Evolutionary conservation across 805 yeast species (phyloP).

Genomic region (Metschnikowia dekortorum): DNA sequence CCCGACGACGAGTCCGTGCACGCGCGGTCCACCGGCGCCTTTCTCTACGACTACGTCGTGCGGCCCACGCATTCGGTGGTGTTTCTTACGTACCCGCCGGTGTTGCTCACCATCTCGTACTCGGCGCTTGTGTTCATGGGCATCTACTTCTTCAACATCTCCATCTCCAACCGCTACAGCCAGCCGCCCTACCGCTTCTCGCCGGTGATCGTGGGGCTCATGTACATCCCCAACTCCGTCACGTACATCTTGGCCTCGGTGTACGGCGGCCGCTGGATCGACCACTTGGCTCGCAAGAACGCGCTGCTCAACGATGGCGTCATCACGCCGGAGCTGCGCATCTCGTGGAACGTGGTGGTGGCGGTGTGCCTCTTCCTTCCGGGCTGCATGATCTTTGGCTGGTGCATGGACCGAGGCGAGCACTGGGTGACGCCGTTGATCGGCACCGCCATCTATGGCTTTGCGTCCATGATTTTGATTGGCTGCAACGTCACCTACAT

Average conservation of each 20-base stretch:
- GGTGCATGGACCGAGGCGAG: conserved; percentile 65
- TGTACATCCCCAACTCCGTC: conserved; percentile 80
- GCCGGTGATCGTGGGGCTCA: conserved; percentile 62
- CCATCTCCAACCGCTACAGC: conserved; percentile 61
- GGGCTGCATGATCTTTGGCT: conserved; percentile 70
- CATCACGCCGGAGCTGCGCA: conserved; percentile 70
- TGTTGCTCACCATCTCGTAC: conserved; percentile 56
- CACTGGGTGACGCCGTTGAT: conserved; percentile 78
- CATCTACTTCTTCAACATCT: conserved; percentile 69
- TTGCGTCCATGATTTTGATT: conserved; percentile 78
- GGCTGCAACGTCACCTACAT: conserved; percentile 78
- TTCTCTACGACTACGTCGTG: conserved; percentile 44
- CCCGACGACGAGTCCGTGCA: neutral
- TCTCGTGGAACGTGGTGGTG: conserved; percentile 65
- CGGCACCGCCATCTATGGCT: conserved; percentile 79
- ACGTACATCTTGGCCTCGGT: conserved; percentile 72
- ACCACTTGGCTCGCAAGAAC: conserved; percentile 47
- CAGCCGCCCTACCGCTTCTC: conserved; percentile 65
- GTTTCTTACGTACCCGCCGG: conserved; percentile 70
- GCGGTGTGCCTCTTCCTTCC: conserved; percentile 63
- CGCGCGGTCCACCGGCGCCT: conserved; percentile 3
- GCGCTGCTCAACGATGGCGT: conserved; percentile 59
- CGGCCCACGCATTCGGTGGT: conserved; percentile 60
- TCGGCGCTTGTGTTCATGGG: conserved; percentile 70
- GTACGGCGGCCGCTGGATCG: conserved; percentile 81